Evolutionary conservation across 2,329 filamentous ascomycete genomes (phyloP).

Genomic region (Phaeosphaeriaceae sp.): DNA sequence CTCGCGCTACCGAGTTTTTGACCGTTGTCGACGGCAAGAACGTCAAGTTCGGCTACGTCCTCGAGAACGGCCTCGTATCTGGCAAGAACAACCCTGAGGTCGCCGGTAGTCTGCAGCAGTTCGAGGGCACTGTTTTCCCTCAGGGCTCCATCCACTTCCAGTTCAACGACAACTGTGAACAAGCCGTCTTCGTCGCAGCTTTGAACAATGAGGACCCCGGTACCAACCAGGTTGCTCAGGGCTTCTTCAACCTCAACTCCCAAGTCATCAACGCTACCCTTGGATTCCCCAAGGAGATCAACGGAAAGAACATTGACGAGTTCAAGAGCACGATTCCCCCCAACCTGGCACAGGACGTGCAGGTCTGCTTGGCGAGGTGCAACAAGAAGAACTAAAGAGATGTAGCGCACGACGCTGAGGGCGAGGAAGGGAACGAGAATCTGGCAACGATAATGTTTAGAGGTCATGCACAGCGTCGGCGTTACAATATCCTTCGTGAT

Average conservation of each 20-base stretch:
- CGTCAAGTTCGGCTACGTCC: slow-evolving; percentile 54
- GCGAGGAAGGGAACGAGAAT: not conserved
- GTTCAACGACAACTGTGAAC: slow-evolving; percentile 56
- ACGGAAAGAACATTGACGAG: slow-evolving; percentile 45
- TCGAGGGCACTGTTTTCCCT: slow-evolving; percentile 57
- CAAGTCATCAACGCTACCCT: slow-evolving; percentile 48
- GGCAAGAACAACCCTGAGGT: slow-evolving; percentile 47
- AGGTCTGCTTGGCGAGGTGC: slow-evolving; percentile 62
- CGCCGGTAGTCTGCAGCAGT: slow-evolving; percentile 48
- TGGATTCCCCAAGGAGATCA: slow-evolving; percentile 43
- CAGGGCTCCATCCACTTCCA: slow-evolving; percentile 57
- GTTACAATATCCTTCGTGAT: slow-evolving; percentile 13
- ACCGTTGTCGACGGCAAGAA: slow-evolving; percentile 52
- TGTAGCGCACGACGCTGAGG: not conserved
- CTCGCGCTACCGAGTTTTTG: slow-evolving; percentile 57
- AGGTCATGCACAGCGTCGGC: slow-evolving; percentile 24
- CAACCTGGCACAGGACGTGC: slow-evolving; percentile 61
- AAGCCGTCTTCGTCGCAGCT: slow-evolving; percentile 53
- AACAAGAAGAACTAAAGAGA: slow-evolving; percentile 10
- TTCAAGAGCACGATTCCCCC: slow-evolving; percentile 51
- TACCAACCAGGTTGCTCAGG: slow-evolving; percentile 51
- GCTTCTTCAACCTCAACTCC: slow-evolving; percentile 50
- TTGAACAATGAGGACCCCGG: slow-evolving; percentile 55
- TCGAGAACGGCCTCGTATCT: slow-evolving; percentile 54
- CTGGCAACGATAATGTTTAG: slow-evolving; percentile 5